Evolutionary conservation across 129 eudicot species (phyloP).

Genomic region (Chrysanthemum lavandulifolium): DNA sequence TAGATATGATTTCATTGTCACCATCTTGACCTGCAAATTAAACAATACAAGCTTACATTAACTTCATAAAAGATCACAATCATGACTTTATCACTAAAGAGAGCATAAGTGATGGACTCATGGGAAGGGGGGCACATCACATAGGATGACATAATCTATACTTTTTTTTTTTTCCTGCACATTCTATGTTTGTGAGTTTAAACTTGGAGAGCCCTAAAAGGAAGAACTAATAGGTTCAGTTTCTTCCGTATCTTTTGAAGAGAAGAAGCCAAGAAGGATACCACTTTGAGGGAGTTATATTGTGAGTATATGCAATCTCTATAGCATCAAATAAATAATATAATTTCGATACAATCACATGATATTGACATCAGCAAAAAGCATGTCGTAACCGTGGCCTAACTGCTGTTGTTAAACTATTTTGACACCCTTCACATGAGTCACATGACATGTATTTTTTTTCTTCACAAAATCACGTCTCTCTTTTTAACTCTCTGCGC

Average conservation of each 20-base stretch:
- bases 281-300: too few species aligned
- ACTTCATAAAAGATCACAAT: not conserved
- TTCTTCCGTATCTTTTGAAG: not conserved
- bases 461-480: too few species aligned
- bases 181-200: not conserved
- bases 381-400: too few species aligned
- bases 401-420: too few species aligned
- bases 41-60: slow-evolving; percentile 16
- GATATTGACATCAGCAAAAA: too few species aligned
- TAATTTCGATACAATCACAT: too few species aligned
- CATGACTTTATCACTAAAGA: not conserved
- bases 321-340: too few species aligned
- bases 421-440: too few species aligned
- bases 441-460: too few species aligned
- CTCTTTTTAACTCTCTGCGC: too few species aligned
- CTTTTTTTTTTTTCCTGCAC: not conserved
- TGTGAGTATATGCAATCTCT: too few species aligned
- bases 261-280: not conserved
- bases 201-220: not conserved
- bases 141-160: not conserved
- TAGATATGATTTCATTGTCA: slow-evolving; percentile 19
- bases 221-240: not conserved
- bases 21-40: slow-evolving; percentile 33
- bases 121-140: not conserved
- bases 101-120: not conserved